Conservation (phyloP, 306 rosid species). For the Myrica gale region DNA sequence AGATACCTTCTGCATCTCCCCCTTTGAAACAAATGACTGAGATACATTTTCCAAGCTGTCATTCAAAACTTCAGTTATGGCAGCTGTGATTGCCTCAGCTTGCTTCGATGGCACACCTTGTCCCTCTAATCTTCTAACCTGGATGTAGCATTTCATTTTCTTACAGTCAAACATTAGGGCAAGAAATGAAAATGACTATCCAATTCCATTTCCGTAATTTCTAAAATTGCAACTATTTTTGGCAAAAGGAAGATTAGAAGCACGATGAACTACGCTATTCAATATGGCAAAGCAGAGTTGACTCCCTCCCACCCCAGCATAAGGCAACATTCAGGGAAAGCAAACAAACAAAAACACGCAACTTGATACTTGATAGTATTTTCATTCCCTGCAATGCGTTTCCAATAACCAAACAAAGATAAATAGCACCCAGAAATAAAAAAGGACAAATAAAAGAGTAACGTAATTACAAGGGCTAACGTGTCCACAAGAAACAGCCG, state of each 20-base stretch:
- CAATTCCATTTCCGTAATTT: background rate
- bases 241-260: background rate
- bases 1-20: constrained; percentile 79
- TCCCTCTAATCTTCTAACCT: constrained; percentile 87
- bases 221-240: background rate
- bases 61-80: constrained; percentile 79
- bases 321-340: background rate
- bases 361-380: background rate
- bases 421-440: background rate
- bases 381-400: background rate
- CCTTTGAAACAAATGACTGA: constrained; percentile 73
- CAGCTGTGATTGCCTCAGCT: constrained; percentile 91
- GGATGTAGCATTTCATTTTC: constrained; percentile 1
- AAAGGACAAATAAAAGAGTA: background rate
- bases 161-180: background rate
- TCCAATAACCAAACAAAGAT: constrained; percentile 5
- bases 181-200: background rate
- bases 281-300: background rate
- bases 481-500: constrained; percentile 83
- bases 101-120: constrained; percentile 81
- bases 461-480: constrained; percentile 65
- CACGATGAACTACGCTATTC: background rate
- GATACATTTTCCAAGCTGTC: constrained; percentile 84
- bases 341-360: background rate
- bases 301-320: background rate